Conservation (phyloP, 148 eudicot genomes). For the Rhododendron henanense region DNA sequence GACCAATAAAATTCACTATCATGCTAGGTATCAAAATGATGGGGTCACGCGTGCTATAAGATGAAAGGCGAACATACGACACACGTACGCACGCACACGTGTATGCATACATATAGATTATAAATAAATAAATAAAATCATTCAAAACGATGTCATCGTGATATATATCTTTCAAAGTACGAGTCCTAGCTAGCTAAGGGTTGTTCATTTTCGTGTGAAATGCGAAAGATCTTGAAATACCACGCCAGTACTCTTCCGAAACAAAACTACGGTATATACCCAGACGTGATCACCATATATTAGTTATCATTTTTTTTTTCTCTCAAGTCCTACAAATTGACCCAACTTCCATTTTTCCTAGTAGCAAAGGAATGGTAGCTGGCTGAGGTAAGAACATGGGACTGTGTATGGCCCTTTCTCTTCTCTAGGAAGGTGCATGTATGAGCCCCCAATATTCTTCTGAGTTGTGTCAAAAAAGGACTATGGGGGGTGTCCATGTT, state of each 20-base stretch:
- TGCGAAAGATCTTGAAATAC: background rate
- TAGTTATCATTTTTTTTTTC: too few relatives aligned
- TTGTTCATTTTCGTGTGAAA: background rate
- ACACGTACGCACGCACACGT: too few relatives aligned
- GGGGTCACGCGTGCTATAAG: background rate
- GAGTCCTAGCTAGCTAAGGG: background rate
- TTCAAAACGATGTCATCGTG: too few relatives aligned
- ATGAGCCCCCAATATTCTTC: background rate
- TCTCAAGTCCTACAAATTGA: background rate
- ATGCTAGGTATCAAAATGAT: background rate
- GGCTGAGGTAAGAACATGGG: background rate
- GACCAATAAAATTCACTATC: background rate
- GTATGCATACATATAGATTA: too few relatives aligned
- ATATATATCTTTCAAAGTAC: background rate
- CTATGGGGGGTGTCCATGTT: background rate
- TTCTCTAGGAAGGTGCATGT: background rate
- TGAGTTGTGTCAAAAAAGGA: background rate
- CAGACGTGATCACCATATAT: background rate
- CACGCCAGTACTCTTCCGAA: background rate
- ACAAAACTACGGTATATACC: background rate
- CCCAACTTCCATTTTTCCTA: background rate
- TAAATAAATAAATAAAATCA: too few relatives aligned
- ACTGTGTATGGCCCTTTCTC: background rate
- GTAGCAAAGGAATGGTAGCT: background rate
- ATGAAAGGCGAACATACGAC: background rate